Conservation (phyloP, 176 grass and related monocot genomes). For the Bonia amplexicaulis region DNA sequence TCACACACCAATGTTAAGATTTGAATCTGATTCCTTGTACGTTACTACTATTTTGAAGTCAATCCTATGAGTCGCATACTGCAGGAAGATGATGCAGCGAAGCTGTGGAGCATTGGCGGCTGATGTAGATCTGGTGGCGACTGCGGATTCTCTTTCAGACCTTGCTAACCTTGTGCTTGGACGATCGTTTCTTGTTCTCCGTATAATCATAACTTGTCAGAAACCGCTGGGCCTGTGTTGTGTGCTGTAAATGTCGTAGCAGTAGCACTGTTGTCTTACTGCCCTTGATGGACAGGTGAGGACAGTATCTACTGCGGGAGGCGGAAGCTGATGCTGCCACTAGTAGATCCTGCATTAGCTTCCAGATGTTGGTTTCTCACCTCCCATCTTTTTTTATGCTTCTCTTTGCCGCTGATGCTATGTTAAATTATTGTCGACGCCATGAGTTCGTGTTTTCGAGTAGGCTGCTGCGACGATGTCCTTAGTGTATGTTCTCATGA, state of each 20-base stretch:
- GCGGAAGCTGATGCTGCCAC: conserved; percentile 1
- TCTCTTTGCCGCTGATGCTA: conserved; percentile 10
- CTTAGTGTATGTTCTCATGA: not conserved
- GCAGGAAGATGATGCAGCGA: too few relatives aligned
- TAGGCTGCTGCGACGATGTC: conserved; percentile 34
- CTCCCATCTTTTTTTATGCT: not conserved
- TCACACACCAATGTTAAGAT: too few relatives aligned
- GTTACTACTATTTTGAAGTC: not conserved
- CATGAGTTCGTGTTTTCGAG: conserved; percentile 22
- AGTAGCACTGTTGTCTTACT: too few relatives aligned
- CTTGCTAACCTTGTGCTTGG: too few relatives aligned
- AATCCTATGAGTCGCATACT: not conserved
- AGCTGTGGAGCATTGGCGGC: too few relatives aligned
- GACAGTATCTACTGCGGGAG: not conserved
- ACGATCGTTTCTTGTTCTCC: too few relatives aligned
- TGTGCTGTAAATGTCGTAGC: too few relatives aligned
- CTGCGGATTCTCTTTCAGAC: too few relatives aligned
- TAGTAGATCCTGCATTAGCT: conserved; percentile 4
- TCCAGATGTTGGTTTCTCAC: conserved; percentile 22
- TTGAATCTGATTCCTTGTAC: too few relatives aligned
- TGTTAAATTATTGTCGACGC: conserved; percentile 17
- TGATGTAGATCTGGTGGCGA: too few relatives aligned
- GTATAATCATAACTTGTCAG: too few relatives aligned
- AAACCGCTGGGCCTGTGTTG: too few relatives aligned
- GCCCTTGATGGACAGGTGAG: conserved; percentile 89